A percentile compares a stretch with the other conserved stretches of the same genome.
Evolutionary conservation across 208 protist genomes (phyloP).

Genomic region (Leishmania martiniquensis): DNA sequence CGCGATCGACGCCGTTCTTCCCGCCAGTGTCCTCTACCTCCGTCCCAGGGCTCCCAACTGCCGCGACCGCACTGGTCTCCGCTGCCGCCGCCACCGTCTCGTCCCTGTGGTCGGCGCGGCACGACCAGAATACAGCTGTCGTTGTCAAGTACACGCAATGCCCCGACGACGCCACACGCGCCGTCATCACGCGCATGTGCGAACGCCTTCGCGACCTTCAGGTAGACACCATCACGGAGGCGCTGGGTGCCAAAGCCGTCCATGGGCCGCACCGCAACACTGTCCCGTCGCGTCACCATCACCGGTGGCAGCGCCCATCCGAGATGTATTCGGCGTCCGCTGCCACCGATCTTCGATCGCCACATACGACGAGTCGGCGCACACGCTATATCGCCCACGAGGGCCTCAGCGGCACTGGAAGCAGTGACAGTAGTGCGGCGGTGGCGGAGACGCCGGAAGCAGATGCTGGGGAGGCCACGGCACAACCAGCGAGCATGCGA

Average conservation of each 20-base stretch:
- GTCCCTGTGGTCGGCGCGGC: constrained; percentile 27
- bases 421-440: background rate
- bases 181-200: constrained; percentile 56
- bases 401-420: background rate
- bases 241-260: background rate
- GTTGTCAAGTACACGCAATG: constrained; percentile 61
- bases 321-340: background rate
- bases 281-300: background rate
- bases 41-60: background rate
- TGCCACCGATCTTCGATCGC: background rate
- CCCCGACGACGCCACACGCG: constrained; percentile 50
- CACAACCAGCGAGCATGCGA: background rate
- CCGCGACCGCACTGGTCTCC: background rate
- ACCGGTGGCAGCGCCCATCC: background rate
- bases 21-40: background rate
- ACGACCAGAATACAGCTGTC: constrained; percentile 25
- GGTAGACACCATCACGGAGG: constrained; percentile 8
- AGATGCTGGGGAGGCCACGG: background rate
- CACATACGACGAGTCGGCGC: background rate
- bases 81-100: constrained; percentile 10
- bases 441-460: background rate
- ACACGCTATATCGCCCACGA: background rate
- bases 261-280: background rate
- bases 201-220: constrained; percentile 62
- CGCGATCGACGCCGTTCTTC: background rate